A percentile compares a stretch with the other conserved stretches of the same genome.
Conservation (phyloP, 1,284 basidiomycete species). For the Melampsora americana region DNA sequence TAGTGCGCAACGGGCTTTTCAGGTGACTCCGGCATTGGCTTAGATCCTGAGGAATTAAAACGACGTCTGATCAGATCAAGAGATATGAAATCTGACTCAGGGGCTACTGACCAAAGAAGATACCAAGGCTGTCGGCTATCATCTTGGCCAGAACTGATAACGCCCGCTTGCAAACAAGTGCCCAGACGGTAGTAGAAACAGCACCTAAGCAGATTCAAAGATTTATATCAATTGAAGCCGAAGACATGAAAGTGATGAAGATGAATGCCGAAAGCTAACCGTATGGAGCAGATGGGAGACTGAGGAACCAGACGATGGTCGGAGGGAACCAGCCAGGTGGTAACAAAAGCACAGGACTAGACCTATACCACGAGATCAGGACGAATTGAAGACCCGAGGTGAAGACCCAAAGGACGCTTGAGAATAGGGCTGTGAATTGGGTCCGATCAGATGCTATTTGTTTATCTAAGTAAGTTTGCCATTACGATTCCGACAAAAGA, state of each 20-base stretch:
- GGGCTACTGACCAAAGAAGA: conserved; percentile 1
- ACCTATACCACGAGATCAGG: conserved; percentile 83
- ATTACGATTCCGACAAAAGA: conserved; percentile 15
- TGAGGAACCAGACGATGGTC: conserved; percentile 26
- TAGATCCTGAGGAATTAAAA: no score
- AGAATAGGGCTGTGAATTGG: conserved; percentile 71
- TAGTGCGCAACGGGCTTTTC: no score
- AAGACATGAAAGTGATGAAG: not conserved
- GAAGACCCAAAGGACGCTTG: conserved; percentile 68
- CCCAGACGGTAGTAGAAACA: conserved; percentile 83
- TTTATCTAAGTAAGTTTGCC: conserved; percentile 60
- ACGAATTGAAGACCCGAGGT: conserved; percentile 79
- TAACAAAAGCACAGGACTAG: conserved; percentile 81
- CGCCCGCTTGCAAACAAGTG: conserved; percentile 66
- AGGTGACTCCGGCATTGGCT: no score
- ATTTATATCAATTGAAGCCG: not conserved
- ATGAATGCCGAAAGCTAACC: conserved; percentile 1
- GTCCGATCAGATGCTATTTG: conserved; percentile 66
- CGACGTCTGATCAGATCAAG: no score
- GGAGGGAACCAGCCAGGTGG: conserved; percentile 72
- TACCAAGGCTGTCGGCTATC: not conserved
- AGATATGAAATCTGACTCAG: no score
- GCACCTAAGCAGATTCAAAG: conserved; percentile 62
- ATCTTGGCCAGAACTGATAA: not conserved
- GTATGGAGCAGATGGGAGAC: conserved; percentile 35